A percentile compares a stretch with the other conserved stretches of the same genome.
Evolutionary conservation across 176 grass and related monocot species (phyloP).

Genomic region (Phoenix roebelenii): DNA sequence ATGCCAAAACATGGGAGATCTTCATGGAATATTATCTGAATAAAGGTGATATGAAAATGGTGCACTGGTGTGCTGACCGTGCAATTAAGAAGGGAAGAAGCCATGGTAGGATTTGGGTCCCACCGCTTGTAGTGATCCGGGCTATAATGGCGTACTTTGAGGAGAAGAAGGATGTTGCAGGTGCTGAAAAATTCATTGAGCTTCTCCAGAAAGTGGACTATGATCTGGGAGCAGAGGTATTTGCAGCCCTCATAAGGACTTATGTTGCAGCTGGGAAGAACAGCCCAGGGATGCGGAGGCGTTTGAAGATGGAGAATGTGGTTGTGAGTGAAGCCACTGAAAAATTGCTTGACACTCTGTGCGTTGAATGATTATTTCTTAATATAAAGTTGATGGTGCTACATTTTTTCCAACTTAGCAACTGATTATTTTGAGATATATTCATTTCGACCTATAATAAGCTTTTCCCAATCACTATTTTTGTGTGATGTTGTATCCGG

Average conservation of each 20-base stretch:
- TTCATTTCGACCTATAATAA: too few relatives aligned
- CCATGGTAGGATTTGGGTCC: conserved; percentile 50
- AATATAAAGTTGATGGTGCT: too few relatives aligned
- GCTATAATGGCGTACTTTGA: conserved; percentile 64
- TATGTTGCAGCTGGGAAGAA: conserved; percentile 64
- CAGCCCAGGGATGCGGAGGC: conserved; percentile 54
- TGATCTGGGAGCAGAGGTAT: conserved; percentile 40
- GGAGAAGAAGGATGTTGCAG: conserved; percentile 44
- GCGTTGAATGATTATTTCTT: conserved; percentile 12
- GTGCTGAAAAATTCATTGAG: conserved; percentile 56
- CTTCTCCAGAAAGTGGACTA: conserved; percentile 47
- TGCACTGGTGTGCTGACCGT: conserved; percentile 56
- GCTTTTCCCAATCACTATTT: too few relatives aligned
- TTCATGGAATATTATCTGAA: conserved; percentile 82
- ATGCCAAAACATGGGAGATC: conserved; percentile 86
- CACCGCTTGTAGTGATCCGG: conserved; percentile 23
- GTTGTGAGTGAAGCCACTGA: conserved; percentile 28
- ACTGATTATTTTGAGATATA: too few relatives aligned
- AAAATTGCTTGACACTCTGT: conserved; percentile 53
- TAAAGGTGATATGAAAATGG: conserved; percentile 66
- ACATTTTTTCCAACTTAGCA: too few relatives aligned
- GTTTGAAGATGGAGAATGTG: conserved; percentile 70
- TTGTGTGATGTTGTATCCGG: too few relatives aligned
- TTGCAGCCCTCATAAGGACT: conserved; percentile 43
- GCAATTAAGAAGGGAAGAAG: conserved; percentile 90